A percentile compares a stretch with the other conserved stretches of the same genome.
phyloP scores from a whole-genome alignment of 2,329 filamentous ascomycete genomes.

The Aureobasidium melanogenum region DNA sequence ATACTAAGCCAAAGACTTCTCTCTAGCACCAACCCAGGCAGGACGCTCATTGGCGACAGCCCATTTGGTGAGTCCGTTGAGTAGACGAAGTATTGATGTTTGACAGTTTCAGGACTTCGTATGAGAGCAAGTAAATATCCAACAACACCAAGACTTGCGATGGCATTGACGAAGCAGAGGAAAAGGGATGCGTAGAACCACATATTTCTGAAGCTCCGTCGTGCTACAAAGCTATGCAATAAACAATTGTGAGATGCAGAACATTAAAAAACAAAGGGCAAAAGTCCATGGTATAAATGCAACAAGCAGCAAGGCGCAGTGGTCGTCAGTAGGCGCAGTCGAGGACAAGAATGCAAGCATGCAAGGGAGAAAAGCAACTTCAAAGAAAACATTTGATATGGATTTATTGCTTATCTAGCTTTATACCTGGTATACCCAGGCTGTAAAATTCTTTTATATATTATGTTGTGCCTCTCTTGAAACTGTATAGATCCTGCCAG shows the following conservation, averaged over 20 bases:
- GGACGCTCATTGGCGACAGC: neutral
- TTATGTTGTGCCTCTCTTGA: neutral
- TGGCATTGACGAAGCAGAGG: too few species aligned
- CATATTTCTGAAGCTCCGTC: too few species aligned
- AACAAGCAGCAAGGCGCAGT: neutral
- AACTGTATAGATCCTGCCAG: neutral
- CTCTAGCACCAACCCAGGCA: neutral
- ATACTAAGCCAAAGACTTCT: neutral
- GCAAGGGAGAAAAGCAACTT: neutral
- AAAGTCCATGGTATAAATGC: neutral
- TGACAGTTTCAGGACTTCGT: too few species aligned
- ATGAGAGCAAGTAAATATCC: too few species aligned
- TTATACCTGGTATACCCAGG: neutral
- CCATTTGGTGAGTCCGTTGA: too few species aligned
- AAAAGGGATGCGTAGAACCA: too few species aligned
- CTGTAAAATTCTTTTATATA: neutral
- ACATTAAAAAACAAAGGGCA: neutral
- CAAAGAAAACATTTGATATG: neutral
- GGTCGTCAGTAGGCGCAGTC: neutral
- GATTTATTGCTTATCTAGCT: neutral
- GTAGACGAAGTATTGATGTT: too few species aligned
- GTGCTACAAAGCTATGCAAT: neutral
- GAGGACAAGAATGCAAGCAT: neutral
- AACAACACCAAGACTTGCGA: too few species aligned
- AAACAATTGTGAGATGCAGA: neutral